These are phyloP conservation scores for Kodamaea kaohsiungensis DNA, from an alignment of 805 yeast species.

Conservation along the genomic window DNA sequence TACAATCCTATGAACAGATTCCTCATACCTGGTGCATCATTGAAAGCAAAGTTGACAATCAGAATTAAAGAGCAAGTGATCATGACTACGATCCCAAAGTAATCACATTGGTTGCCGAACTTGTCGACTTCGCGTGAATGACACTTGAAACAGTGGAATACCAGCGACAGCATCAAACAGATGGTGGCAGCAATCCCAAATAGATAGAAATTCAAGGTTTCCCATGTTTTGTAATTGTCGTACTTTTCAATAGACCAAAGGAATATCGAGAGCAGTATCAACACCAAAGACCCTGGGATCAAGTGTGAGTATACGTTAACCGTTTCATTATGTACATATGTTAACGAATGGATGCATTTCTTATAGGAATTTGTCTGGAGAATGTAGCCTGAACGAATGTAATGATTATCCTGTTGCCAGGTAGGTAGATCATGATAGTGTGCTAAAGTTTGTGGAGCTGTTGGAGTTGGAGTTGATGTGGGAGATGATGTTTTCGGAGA, in stretches of 20 bases:
- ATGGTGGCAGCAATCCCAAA: conserved; percentile 58
- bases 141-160: conserved; percentile 66
- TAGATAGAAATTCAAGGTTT: conserved; percentile 48
- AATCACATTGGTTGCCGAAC: conserved; percentile 70
- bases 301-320: conserved; percentile 72
- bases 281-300: conserved; percentile 41
- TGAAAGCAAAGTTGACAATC: conserved; percentile 39
- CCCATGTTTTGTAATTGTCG: conserved; percentile 35
- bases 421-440: conserved; percentile 60
- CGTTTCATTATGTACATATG: conserved; percentile 67
- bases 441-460: neutral
- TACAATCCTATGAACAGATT: conserved; percentile 48
- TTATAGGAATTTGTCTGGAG: conserved; percentile 50
- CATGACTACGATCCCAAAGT: conserved; percentile 70
- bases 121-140: conserved; percentile 58
- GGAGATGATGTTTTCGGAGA: neutral
- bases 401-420: conserved; percentile 78
- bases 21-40: conserved; percentile 43
- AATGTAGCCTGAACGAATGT: conserved; percentile 64
- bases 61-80: conserved; percentile 63
- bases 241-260: conserved; percentile 24
- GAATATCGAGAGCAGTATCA: conserved; percentile 25
- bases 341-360: conserved; percentile 49
- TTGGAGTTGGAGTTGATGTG: neutral
- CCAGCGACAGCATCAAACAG: conserved; percentile 64